Evolutionary conservation across 768 basidiomycete species (phyloP).

Genomic region (Boletus barrowsii): DNA sequence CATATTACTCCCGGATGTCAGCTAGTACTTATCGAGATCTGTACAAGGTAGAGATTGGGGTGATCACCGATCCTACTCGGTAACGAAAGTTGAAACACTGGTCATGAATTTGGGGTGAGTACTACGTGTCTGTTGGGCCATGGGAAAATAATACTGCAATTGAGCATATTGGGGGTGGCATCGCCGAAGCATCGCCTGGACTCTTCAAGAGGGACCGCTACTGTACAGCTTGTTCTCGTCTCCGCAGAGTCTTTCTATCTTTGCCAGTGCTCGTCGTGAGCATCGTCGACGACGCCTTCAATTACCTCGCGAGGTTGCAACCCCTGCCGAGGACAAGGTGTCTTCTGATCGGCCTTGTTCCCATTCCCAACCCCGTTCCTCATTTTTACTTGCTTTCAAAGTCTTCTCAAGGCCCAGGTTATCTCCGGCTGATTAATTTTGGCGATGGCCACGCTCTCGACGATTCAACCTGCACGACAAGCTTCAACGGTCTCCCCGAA

Average conservation of each 20-base stretch:
- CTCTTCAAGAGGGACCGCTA: background rate
- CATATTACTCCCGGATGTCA: background rate
- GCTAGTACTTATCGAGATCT: background rate
- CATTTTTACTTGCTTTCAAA: conserved; percentile 6
- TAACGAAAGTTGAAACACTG: too few relatives aligned
- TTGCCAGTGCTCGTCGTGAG: background rate
- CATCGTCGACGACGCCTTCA: background rate
- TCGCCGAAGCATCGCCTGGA: conserved; percentile 15
- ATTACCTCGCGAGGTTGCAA: background rate
- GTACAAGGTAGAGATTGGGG: background rate
- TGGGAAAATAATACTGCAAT: conserved; percentile 26
- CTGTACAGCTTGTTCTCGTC: conserved; percentile 3
- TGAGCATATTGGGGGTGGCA: conserved; percentile 9
- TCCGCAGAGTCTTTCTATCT: background rate
- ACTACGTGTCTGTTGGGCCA: background rate
- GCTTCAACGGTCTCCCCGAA: conserved; percentile 35
- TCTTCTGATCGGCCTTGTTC: conserved; percentile 4
- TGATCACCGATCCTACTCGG: too few relatives aligned
- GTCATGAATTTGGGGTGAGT: too few relatives aligned
- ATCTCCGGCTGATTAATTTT: conserved; percentile 23
- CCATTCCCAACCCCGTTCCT: conserved; percentile 2
- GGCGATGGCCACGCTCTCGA: conserved; percentile 45
- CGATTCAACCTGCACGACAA: conserved; percentile 45
- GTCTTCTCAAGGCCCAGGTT: conserved; percentile 13
- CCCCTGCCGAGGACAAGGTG: background rate